Percentiles rank a stretch among this genome's conserved stretches.
Conservation (phyloP, 2,329 filamentous ascomycete genomes). For the Emergomyces orientalis region DNA sequence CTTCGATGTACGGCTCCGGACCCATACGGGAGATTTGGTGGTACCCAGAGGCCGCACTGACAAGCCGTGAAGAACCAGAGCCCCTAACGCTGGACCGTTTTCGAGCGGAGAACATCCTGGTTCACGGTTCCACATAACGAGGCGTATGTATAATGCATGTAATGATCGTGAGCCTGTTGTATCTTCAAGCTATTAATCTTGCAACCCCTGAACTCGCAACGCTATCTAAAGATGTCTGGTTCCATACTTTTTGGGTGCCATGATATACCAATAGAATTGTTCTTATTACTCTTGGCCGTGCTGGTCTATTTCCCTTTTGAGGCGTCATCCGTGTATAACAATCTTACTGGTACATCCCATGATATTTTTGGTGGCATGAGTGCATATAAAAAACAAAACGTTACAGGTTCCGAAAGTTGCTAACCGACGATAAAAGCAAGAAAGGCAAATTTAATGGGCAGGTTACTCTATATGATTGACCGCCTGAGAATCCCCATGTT, state of each 20-base stretch:
- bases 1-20: background rate
- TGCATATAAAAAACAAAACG: background rate
- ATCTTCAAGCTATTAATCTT: background rate
- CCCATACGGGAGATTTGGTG: constrained; percentile 3
- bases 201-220: background rate
- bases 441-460: background rate
- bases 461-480: constrained; percentile 5
- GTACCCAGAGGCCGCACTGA: background rate
- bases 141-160: constrained; percentile 8
- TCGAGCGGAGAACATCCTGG: background rate
- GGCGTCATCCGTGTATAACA: background rate
- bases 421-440: background rate
- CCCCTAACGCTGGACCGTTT: constrained; percentile 2
- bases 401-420: background rate
- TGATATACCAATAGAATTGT: constrained; percentile 4
- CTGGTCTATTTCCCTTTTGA: constrained; percentile 1
- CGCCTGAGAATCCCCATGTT: constrained; percentile 1
- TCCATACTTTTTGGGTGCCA: background rate
- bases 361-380: background rate
- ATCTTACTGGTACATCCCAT: background rate
- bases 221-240: background rate
- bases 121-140: constrained; percentile 7
- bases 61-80: constrained; percentile 2
- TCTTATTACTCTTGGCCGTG: background rate
- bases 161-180: constrained; percentile 5